Percentiles rank a stretch among this genome's conserved stretches.
Evolutionary conservation across 495 filamentous ascomycete species (phyloP).

Genomic region (Penicillium flavigenum): DNA sequence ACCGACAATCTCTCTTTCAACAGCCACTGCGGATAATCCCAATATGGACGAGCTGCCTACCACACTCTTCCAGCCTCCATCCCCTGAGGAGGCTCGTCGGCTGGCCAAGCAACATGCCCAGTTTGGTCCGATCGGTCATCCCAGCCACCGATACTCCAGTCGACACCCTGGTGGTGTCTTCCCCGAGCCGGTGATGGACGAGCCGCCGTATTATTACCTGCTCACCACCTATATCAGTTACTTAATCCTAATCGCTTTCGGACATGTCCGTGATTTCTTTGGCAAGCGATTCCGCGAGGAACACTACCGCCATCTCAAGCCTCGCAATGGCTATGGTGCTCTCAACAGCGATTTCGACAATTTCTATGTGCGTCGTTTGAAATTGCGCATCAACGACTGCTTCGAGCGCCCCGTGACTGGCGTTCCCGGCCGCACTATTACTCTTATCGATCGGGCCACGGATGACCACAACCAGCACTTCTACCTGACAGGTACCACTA

Average conservation of each 20-base stretch:
- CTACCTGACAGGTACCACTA: conserved; percentile 80
- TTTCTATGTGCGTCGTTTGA: conserved; percentile 91
- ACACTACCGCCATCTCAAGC: conserved; percentile 79
- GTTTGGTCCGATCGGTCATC: conserved; percentile 82
- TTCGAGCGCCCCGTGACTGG: conserved; percentile 90
- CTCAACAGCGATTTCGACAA: conserved; percentile 98
- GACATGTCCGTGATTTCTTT: conserved; percentile 95
- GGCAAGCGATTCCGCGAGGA: conserved; percentile 88
- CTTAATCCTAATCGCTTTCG: conserved; percentile 90
- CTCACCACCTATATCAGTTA: conserved; percentile 98
- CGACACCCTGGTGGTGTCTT: conserved; percentile 75
- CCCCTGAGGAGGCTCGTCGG: conserved; percentile 75
- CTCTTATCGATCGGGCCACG: conserved; percentile 80
- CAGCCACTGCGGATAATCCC: conserved; percentile 76
- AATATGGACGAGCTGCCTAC: conserved; percentile 71
- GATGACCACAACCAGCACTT: conserved; percentile 88
- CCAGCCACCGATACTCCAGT: conserved; percentile 82
- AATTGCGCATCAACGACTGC: conserved; percentile 93
- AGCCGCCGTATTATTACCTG: conserved; percentile 94
- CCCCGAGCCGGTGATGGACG: conserved; percentile 83
- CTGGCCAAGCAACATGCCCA: conserved; percentile 81
- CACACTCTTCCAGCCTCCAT: conserved; percentile 87
- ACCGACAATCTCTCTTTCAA: conserved; percentile 90
- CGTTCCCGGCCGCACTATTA: conserved; percentile 92
- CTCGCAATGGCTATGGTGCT: conserved; percentile 87